These are phyloP conservation scores for Echinosophora koreensis DNA, from an alignment of 306 rosid species.

Conservation along the genomic window DNA sequence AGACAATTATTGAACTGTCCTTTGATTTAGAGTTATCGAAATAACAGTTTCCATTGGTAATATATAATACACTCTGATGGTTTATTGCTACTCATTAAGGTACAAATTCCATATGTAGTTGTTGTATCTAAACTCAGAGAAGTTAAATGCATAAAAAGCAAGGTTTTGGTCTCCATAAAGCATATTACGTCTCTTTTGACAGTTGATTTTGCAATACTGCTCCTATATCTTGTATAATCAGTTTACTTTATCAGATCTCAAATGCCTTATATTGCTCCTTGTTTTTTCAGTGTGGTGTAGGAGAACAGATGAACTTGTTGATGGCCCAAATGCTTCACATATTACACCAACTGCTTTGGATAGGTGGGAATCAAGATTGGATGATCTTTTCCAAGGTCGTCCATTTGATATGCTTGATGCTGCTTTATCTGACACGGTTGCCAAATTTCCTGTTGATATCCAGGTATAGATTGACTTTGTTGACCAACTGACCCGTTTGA, in stretches of 20 bases:
- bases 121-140: constrained; percentile 3
- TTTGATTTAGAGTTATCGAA: not conserved
- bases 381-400: constrained; percentile 66
- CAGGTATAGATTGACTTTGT: constrained; percentile 49
- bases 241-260: constrained; percentile 26
- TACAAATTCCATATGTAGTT: constrained; percentile 3
- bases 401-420: constrained; percentile 74
- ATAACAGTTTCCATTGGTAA: not conserved
- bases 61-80: not conserved
- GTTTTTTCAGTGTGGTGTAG: constrained; percentile 70
- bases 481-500: constrained; percentile 5
- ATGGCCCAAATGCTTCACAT: constrained; percentile 71
- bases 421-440: constrained; percentile 63
- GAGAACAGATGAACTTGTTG: constrained; percentile 73
- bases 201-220: constrained; percentile 9
- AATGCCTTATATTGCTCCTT: constrained; percentile 21
- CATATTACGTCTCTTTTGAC: constrained; percentile 8
- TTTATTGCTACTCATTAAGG: not conserved
- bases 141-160: constrained; percentile 3
- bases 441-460: constrained; percentile 65
- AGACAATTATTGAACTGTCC: constrained; percentile 1
- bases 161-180: constrained; percentile 10
- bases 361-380: constrained; percentile 69
- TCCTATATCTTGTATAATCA: not conserved
- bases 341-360: constrained; percentile 68